Evolutionary conservation across 371 early-diverging fungal species (phyloP).

Genomic region (Mucor irregularis): DNA sequence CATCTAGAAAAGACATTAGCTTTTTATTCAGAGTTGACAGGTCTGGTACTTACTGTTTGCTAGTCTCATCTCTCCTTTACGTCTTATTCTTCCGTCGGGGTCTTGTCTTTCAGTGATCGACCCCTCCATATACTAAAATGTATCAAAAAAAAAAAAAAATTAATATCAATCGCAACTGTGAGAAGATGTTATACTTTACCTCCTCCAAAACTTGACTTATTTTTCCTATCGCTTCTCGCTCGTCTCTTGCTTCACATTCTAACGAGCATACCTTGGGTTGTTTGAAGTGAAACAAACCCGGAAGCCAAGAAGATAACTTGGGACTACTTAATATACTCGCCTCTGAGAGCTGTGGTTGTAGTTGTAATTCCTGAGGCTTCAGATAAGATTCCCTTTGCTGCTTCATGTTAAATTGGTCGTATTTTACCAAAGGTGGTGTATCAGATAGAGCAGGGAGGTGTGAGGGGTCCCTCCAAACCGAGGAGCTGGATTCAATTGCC

Average conservation of each 20-base stretch:
- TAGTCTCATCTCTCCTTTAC: slow-evolving; percentile 44
- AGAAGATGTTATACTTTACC: no score
- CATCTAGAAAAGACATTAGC: slow-evolving; percentile 11
- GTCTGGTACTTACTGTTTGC: slow-evolving; percentile 22
- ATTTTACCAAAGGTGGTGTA: no score
- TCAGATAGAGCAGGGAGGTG: background rate
- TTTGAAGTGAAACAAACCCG: slow-evolving; percentile 24
- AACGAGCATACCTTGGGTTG: slow-evolving; percentile 40
- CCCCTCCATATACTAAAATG: slow-evolving; percentile 41
- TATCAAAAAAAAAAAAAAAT: background rate
- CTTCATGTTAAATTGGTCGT: no score
- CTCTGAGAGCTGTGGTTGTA: background rate
- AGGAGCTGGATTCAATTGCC: slow-evolving; percentile 26
- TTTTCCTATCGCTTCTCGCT: slow-evolving; percentile 47
- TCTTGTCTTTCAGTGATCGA: slow-evolving; percentile 38
- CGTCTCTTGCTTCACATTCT: slow-evolving; percentile 46
- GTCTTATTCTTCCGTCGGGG: slow-evolving; percentile 37
- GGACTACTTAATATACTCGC: background rate
- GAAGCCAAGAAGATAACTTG: slow-evolving; percentile 14
- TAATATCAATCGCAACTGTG: background rate
- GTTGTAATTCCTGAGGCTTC: no score
- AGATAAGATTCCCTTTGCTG: no score
- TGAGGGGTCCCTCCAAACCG: slow-evolving; percentile 20
- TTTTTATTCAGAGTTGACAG: background rate
- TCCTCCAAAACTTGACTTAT: slow-evolving; percentile 43